Conservation (phyloP, 1,284 basidiomycete genomes). For the Xerocomus cyaneibrunnescens region DNA sequence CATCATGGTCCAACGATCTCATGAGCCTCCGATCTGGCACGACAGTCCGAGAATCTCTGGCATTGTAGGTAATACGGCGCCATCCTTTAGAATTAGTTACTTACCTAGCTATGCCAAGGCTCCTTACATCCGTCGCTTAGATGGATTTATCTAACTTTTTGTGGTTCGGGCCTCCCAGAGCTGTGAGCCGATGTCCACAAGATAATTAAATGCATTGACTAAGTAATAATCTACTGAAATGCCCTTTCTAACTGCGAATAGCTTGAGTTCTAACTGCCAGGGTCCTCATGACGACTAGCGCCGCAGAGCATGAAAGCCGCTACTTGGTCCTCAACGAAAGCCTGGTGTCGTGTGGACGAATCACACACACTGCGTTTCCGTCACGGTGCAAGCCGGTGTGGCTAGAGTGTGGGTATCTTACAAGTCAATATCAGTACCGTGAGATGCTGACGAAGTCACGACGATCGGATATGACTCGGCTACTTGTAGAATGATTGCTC, state of each 20-base stretch:
- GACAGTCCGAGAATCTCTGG: neutral
- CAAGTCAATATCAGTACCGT: neutral
- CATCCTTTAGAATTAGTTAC: too few species aligned
- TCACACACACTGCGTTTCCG: too few species aligned
- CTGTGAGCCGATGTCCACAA: neutral
- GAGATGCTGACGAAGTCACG: neutral
- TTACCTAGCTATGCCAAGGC: neutral
- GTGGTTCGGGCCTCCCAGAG: neutral
- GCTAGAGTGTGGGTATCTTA: too few species aligned
- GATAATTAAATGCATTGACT: neutral
- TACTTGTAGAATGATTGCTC: neutral
- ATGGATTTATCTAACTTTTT: neutral
- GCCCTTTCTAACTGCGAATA: neutral
- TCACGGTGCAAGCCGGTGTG: too few species aligned
- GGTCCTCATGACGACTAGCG: too few species aligned
- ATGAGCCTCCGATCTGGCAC: too few species aligned
- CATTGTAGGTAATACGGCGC: too few species aligned
- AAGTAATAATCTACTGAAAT: neutral
- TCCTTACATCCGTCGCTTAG: neutral
- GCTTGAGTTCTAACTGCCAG: too few species aligned
- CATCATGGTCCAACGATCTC: neutral
- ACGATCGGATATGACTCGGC: neutral
- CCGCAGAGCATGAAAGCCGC: too few species aligned
- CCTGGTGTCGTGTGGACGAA: too few species aligned
- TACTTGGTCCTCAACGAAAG: too few species aligned